These are phyloP conservation scores for Erigeron philadelphicus DNA, from an alignment of 140 eudicot species.

Conservation along the genomic window DNA sequence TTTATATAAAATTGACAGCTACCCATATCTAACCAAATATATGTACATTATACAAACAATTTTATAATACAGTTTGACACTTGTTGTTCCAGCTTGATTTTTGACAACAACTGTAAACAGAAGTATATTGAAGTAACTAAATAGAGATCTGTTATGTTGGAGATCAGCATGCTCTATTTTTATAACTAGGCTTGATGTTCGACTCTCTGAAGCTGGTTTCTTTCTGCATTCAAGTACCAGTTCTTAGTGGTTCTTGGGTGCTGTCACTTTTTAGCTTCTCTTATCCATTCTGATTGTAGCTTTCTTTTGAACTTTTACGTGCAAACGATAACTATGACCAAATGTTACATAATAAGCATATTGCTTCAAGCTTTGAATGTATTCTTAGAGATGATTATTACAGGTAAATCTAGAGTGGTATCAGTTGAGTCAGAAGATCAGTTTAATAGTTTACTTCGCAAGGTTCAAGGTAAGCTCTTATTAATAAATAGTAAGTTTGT, in stretches of 20 bases:
- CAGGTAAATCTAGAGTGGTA: slow-evolving; percentile 64
- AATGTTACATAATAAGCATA: background rate
- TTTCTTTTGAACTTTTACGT: background rate
- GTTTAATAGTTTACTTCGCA: slow-evolving; percentile 60
- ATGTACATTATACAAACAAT: background rate
- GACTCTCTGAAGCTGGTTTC: background rate
- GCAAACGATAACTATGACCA: background rate
- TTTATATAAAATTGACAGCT: background rate
- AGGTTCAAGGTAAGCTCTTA: slow-evolving; percentile 53
- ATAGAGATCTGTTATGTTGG: background rate
- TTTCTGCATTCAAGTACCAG: background rate
- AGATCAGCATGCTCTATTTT: background rate
- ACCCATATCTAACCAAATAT: background rate
- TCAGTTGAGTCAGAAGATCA: slow-evolving; percentile 69
- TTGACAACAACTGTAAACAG: too few relatives aligned
- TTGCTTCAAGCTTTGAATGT: background rate
- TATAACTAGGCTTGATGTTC: background rate
- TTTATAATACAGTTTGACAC: too few relatives aligned
- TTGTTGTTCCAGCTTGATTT: too few relatives aligned
- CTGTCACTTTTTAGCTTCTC: background rate
- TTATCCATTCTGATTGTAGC: background rate
- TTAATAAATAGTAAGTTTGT: background rate
- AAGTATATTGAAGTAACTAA: background rate
- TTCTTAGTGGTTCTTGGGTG: background rate
- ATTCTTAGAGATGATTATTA: slow-evolving; percentile 18